Conservation (phyloP, 768 basidiomycete species). For the Tylopilus intermedius region DNA sequence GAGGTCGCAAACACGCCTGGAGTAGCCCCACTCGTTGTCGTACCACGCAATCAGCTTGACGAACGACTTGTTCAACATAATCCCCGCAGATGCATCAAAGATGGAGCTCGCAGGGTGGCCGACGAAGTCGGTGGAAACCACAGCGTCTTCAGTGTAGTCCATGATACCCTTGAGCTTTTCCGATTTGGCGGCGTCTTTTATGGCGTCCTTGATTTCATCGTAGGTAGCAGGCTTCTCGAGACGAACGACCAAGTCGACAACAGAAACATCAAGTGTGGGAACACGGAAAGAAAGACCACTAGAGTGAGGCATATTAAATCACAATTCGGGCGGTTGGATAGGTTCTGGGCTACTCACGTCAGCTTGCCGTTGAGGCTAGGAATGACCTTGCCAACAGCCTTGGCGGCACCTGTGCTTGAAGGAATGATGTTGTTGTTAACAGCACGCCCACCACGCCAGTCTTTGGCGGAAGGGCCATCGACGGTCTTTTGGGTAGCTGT, state of each 20-base stretch:
- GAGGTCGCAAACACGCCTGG: conserved; percentile 86
- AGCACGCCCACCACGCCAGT: conserved; percentile 96
- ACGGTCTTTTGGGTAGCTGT: conserved; percentile 95
- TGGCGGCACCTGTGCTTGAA: conserved; percentile 97
- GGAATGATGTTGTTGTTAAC: conserved; percentile 99
- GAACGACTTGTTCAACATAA: conserved; percentile 86
- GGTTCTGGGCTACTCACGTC: conserved; percentile 52
- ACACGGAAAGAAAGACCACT: conserved; percentile 97
- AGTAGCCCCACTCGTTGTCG: conserved; percentile 96
- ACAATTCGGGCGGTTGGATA: background rate
- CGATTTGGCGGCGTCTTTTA: conserved; percentile 76
- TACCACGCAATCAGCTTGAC: conserved; percentile 97
- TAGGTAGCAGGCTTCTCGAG: conserved; percentile 82
- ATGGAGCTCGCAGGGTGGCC: conserved; percentile 76
- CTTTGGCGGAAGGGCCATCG: conserved; percentile 91
- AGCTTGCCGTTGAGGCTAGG: conserved; percentile 95
- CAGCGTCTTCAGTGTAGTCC: conserved; percentile 88
- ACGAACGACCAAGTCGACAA: conserved; percentile 94
- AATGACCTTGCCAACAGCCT: conserved; percentile 98
- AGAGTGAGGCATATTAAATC: background rate
- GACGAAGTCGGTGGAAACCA: conserved; percentile 93
- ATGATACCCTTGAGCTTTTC: conserved; percentile 62
- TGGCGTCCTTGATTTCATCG: conserved; percentile 81
- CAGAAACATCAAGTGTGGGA: conserved; percentile 93
- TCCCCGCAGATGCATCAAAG: conserved; percentile 93